Percentiles rank a stretch among this genome's conserved stretches.
Evolutionary conservation across 805 yeast genomes (phyloP).

Genomic region (Starmerella davenportii): DNA sequence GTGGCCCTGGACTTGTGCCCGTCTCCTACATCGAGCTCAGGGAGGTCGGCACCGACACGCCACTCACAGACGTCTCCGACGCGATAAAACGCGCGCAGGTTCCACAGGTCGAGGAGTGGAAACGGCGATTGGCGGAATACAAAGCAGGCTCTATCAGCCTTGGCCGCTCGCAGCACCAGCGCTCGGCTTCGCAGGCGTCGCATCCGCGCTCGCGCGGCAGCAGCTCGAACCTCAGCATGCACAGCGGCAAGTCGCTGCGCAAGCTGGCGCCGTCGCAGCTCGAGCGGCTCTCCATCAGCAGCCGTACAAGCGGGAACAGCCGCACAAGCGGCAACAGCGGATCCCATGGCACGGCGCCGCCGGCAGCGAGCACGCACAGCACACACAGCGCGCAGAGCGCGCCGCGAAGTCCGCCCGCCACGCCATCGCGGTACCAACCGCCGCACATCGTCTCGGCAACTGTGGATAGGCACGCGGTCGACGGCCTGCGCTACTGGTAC

Average conservation of each 20-base stretch:
- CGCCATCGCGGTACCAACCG: conserved; percentile 4
- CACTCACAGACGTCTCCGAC: conserved; percentile 37
- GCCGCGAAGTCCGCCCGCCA: background rate
- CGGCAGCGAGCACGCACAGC: background rate
- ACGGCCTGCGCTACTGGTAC: conserved; percentile 81
- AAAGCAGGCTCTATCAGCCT: conserved; percentile 75
- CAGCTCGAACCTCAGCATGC: background rate
- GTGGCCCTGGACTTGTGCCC: conserved; percentile 96
- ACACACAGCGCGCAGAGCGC: background rate
- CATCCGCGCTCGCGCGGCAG: conserved; percentile 2
- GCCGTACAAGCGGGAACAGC: background rate
- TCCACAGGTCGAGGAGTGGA: conserved; percentile 95
- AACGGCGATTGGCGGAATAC: conserved; percentile 70
- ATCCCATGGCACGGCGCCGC: background rate
- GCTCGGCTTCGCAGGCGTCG: conserved; percentile 1
- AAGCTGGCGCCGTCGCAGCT: background rate
- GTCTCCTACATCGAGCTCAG: conserved; percentile 73
- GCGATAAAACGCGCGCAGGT: conserved; percentile 50
- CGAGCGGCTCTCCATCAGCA: background rate
- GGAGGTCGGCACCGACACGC: conserved; percentile 48
- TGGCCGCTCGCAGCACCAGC: conserved; percentile 22
- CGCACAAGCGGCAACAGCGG: background rate
- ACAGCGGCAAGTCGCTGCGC: background rate
- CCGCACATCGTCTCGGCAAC: conserved; percentile 39
- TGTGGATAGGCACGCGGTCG: conserved; percentile 63